Evolutionary conservation across 164 flowering plant species (phyloP).

Genomic region (Nymphaea colorata): DNA sequence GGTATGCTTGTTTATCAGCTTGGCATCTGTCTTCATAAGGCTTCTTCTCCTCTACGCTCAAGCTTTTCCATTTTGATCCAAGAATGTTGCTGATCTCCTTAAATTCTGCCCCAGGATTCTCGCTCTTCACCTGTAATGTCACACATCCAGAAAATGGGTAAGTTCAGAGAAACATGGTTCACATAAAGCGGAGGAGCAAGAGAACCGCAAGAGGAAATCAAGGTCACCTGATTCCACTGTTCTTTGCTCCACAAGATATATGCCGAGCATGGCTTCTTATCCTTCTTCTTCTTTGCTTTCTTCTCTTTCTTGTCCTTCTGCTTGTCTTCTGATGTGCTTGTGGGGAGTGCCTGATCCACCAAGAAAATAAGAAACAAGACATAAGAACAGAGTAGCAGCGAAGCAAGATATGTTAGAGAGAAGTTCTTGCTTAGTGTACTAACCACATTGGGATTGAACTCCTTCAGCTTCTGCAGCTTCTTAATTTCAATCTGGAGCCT

Average conservation of each 20-base stretch:
- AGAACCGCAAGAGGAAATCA: not conserved
- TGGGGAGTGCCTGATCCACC: slow-evolving; percentile 34
- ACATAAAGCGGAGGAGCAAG: not conserved
- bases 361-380: slow-evolving; percentile 1
- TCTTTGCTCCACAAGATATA: slow-evolving; percentile 80
- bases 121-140: slow-evolving; percentile 49
- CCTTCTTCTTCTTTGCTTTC: slow-evolving; percentile 42
- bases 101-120: slow-evolving; percentile 70
- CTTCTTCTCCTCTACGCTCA: slow-evolving; percentile 73
- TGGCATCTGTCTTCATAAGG: slow-evolving; percentile 86
- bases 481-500: slow-evolving; percentile 71
- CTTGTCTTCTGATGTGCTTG: slow-evolving; percentile 35
- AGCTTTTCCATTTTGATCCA: slow-evolving; percentile 79
- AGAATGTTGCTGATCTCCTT: slow-evolving; percentile 62
- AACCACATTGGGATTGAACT: slow-evolving; percentile 82
- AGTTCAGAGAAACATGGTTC: not conserved
- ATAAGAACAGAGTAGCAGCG: not conserved
- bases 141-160: not conserved
- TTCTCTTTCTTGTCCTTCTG: slow-evolving; percentile 55
- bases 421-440: slow-evolving; percentile 4
- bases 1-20: slow-evolving; percentile 62
- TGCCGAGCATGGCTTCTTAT: slow-evolving; percentile 68
- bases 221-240: slow-evolving; percentile 72
- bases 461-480: slow-evolving; percentile 87
- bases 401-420: not conserved